Conservation (phyloP, 345 rosid species). For the Combretum micranthum region DNA sequence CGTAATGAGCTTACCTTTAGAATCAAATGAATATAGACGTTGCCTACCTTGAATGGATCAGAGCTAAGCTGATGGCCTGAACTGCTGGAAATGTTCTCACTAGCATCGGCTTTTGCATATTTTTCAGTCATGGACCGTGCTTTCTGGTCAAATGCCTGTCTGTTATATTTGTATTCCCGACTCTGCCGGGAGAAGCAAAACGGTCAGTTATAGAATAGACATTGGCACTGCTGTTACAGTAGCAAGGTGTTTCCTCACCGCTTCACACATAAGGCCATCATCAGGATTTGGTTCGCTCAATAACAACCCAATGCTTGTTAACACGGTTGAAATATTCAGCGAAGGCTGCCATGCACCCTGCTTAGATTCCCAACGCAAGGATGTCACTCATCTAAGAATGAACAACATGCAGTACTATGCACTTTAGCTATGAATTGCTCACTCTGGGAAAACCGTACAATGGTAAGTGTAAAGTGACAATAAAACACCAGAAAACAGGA, state of each 20-base stretch:
- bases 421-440: too few relatives aligned
- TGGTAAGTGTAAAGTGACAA: too few relatives aligned
- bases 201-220: conserved; percentile 14
- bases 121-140: conserved; percentile 65
- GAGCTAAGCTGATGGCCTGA: conserved; percentile 18
- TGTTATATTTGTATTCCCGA: conserved; percentile 70
- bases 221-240: neutral
- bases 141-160: conserved; percentile 61
- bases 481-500: too few relatives aligned
- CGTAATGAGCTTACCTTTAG: neutral
- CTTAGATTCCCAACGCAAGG: conserved; percentile 5
- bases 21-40: neutral
- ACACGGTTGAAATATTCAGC: conserved; percentile 67
- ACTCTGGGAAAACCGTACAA: too few relatives aligned
- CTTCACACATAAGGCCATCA: conserved; percentile 82
- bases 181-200: conserved; percentile 34
- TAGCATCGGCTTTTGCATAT: conserved; percentile 41
- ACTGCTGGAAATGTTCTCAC: conserved; percentile 21
- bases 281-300: conserved; percentile 79
- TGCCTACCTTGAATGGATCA: conserved; percentile 12
- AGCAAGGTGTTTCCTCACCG: conserved; percentile 33
- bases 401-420: neutral
- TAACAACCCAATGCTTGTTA: conserved; percentile 61
- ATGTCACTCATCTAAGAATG: neutral
- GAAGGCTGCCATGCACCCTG: conserved; percentile 97